Conservation (phyloP, 2,329 filamentous ascomycete species). For the Bipolaris cookei region DNA sequence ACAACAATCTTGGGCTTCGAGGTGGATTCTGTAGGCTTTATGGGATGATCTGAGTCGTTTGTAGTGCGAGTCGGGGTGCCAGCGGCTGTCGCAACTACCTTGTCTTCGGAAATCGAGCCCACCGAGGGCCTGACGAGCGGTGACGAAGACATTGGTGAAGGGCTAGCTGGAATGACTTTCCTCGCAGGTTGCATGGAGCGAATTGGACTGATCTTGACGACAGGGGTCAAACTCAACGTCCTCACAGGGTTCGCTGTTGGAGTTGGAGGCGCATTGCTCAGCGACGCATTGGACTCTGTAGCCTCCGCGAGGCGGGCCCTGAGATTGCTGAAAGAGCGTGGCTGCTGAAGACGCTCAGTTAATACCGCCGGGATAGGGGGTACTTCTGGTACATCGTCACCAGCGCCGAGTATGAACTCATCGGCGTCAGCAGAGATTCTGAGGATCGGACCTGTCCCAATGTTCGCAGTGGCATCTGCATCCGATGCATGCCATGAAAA, state of each 20-base stretch:
- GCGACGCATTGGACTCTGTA: conserved; percentile 14
- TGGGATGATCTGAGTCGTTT: background rate
- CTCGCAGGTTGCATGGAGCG: conserved; percentile 33
- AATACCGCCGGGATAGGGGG: conserved; percentile 12
- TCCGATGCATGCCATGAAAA: conserved; percentile 26
- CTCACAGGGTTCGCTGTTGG: conserved; percentile 12
- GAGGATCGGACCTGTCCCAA: conserved; percentile 26
- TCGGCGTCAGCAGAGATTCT: conserved; percentile 39
- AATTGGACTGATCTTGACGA: conserved; percentile 27
- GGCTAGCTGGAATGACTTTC: conserved; percentile 7
- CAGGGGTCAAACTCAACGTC: background rate
- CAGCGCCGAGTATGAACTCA: conserved; percentile 25
- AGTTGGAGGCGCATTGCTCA: conserved; percentile 12
- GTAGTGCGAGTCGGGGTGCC: background rate
- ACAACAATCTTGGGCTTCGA: background rate
- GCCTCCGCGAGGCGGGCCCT: conserved; percentile 18
- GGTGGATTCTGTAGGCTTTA: background rate
- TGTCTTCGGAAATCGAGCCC: background rate
- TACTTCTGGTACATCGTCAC: conserved; percentile 12
- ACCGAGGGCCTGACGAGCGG: background rate
- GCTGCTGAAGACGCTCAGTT: background rate
- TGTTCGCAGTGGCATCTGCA: conserved; percentile 7
- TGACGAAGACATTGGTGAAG: background rate
- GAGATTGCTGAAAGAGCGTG: conserved; percentile 18
- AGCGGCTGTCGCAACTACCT: background rate